These are phyloP conservation scores for Dactylella cylindrospora DNA, from an alignment of 2,329 filamentous ascomycete genomes.

Conservation along the genomic window DNA sequence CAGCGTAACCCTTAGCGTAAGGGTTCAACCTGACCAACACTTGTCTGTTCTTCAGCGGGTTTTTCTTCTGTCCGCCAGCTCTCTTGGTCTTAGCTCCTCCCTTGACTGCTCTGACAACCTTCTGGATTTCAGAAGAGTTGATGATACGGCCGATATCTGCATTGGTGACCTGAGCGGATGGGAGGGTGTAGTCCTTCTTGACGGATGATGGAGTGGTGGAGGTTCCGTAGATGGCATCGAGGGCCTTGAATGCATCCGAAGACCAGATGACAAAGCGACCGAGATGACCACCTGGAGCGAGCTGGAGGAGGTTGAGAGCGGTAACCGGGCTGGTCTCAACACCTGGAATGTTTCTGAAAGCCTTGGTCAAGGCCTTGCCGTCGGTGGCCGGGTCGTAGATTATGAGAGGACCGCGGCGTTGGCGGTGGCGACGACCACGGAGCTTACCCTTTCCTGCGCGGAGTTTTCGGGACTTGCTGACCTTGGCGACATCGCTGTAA, in stretches of 20 bases:
- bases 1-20: slow-evolving; percentile 86
- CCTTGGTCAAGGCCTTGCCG: slow-evolving; percentile 87
- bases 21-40: slow-evolving; percentile 98
- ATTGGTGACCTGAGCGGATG: slow-evolving; percentile 87
- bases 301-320: slow-evolving; percentile 97
- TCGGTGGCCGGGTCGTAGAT: slow-evolving; percentile 96
- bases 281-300: slow-evolving; percentile 97
- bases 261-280: slow-evolving; percentile 99
- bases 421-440: slow-evolving; percentile 90
- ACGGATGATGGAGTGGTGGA: slow-evolving; percentile 84
- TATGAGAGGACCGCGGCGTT: slow-evolving; percentile 95
- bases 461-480: slow-evolving; percentile 93
- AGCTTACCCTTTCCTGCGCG: slow-evolving; percentile 99
- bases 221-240: slow-evolving; percentile 95
- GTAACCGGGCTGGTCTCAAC: slow-evolving; percentile 96
- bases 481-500: slow-evolving; percentile 87
- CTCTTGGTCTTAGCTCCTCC: slow-evolving; percentile 89
- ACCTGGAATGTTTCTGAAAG: slow-evolving; percentile 98
- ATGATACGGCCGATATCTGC: slow-evolving; percentile 95
- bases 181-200: slow-evolving; percentile 99
- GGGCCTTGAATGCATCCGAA: slow-evolving; percentile 91
- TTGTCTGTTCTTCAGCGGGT: slow-evolving; percentile 98
- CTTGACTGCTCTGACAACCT: slow-evolving; percentile 87
- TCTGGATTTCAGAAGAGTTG: slow-evolving; percentile 99
- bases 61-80: slow-evolving; percentile 96